Percentiles rank a stretch among this genome's conserved stretches.
Evolutionary conservation across 305 asterid species (phyloP).

Genomic region (Fraxinus sp.): DNA sequence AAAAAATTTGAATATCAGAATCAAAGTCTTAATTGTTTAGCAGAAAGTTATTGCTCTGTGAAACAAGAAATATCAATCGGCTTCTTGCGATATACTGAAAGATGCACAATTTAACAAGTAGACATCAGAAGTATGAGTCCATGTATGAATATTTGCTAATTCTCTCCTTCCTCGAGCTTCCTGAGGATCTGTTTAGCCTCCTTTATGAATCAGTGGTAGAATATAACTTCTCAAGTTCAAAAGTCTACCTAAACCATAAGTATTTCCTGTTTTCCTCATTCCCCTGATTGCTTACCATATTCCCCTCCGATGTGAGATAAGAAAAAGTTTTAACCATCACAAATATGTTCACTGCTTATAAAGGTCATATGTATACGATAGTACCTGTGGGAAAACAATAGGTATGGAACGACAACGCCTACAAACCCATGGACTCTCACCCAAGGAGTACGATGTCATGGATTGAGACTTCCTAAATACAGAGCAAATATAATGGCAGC

Average conservation of each 20-base stretch:
- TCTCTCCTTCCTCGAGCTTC: neutral
- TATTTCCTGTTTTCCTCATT: neutral
- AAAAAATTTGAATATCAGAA: neutral
- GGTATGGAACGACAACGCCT: neutral
- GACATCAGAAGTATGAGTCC: neutral
- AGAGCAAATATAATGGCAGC: neutral
- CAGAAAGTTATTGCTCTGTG: neutral
- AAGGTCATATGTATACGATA: neutral
- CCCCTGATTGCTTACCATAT: neutral
- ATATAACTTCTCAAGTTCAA: neutral
- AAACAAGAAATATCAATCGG: neutral
- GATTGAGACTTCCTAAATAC: neutral
- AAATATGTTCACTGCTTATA: neutral
- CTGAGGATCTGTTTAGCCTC: neutral
- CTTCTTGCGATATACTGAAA: neutral
- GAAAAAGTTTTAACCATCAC: neutral
- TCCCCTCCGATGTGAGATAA: neutral
- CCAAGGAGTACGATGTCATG: neutral
- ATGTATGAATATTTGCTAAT: neutral
- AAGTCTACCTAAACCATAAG: neutral
- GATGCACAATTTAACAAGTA: neutral
- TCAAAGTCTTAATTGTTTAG: neutral
- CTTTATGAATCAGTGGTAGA: neutral
- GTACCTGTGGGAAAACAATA: neutral
- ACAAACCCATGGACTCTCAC: neutral